phyloP scores from a whole-genome alignment of 129 eudicot genomes.

The Pseudognaphalium luteoalbum region DNA sequence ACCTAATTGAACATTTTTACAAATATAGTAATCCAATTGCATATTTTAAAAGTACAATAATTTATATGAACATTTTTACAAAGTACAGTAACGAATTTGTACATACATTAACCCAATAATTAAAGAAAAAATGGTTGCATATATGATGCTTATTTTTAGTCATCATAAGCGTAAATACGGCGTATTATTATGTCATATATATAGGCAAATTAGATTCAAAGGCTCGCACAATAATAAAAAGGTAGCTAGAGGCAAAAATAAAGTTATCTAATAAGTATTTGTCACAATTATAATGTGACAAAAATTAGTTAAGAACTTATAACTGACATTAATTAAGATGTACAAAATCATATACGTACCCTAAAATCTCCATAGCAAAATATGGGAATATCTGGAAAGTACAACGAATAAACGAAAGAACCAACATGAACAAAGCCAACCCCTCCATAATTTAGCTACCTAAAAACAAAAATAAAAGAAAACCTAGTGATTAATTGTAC shows the following conservation, averaged over 20 bases:
- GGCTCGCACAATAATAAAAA: too few species aligned
- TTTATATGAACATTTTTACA: too few species aligned
- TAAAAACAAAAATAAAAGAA: conserved; percentile 6
- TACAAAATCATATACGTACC: conserved; percentile 32
- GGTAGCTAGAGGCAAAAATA: neutral
- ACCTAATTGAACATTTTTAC: too few species aligned
- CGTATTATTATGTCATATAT: neutral
- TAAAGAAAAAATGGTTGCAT: too few species aligned
- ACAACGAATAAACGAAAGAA: conserved; percentile 45
- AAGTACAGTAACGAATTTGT: too few species aligned
- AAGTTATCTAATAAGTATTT: neutral
- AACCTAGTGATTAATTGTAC: conserved; percentile 37
- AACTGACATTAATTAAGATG: conserved; percentile 17
- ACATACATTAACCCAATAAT: too few species aligned
- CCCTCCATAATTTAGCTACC: conserved; percentile 24
- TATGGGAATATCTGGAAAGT: conserved; percentile 34
- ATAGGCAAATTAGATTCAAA: too few species aligned
- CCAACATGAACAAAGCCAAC: conserved; percentile 33
- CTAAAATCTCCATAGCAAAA: conserved; percentile 33
- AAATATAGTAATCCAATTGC: too few species aligned
- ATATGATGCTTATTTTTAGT: neutral
- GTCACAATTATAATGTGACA: neutral
- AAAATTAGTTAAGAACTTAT: neutral
- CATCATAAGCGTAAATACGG: neutral
- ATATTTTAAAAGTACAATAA: too few species aligned